A percentile compares a stretch with the other conserved stretches of the same genome.
Evolutionary conservation across 257 asterid genomes (phyloP).

Genomic region (Verbascum thapsus): DNA sequence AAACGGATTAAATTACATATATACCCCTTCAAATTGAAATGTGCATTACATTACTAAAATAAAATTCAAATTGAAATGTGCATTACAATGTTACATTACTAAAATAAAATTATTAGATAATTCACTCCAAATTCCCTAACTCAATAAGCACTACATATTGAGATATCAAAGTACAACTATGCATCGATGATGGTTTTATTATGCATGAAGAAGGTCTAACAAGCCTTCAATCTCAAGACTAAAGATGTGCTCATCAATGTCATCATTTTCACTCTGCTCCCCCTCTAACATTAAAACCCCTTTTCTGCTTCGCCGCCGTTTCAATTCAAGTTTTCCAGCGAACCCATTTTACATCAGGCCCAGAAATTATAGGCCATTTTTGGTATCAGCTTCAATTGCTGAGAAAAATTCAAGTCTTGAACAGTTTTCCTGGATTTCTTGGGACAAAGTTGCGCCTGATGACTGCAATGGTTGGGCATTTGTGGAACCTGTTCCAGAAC

Average conservation of each 20-base stretch:
- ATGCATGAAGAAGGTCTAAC: too few relatives aligned
- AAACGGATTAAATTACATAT: too few relatives aligned
- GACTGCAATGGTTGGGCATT: conserved; percentile 87
- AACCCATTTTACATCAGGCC: conserved; percentile 41
- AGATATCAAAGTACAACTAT: too few relatives aligned
- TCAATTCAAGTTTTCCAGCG: conserved; percentile 38
- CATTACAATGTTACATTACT: too few relatives aligned
- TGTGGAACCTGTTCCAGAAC: conserved; percentile 42
- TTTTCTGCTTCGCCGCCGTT: conserved; percentile 37
- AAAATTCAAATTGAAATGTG: too few relatives aligned
- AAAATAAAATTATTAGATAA: too few relatives aligned
- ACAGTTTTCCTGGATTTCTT: conserved; percentile 53
- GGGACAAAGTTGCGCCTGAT: conserved; percentile 41
- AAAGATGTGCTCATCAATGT: conserved; percentile 54
- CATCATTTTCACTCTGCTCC: conserved; percentile 45
- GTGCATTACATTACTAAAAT: too few relatives aligned
- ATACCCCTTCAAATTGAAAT: too few relatives aligned
- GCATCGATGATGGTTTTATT: too few relatives aligned
- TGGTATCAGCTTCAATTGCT: conserved; percentile 53
- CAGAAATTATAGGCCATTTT: conserved; percentile 36
- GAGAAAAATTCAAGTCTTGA: conserved; percentile 43
- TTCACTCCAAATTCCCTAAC: too few relatives aligned
- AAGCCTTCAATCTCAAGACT: too few relatives aligned
- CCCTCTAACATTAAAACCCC: conserved; percentile 48
- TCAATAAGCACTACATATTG: too few relatives aligned